phyloP scores from a whole-genome alignment of 164 flowering plant species.

The Vitis rotundifolia region DNA sequence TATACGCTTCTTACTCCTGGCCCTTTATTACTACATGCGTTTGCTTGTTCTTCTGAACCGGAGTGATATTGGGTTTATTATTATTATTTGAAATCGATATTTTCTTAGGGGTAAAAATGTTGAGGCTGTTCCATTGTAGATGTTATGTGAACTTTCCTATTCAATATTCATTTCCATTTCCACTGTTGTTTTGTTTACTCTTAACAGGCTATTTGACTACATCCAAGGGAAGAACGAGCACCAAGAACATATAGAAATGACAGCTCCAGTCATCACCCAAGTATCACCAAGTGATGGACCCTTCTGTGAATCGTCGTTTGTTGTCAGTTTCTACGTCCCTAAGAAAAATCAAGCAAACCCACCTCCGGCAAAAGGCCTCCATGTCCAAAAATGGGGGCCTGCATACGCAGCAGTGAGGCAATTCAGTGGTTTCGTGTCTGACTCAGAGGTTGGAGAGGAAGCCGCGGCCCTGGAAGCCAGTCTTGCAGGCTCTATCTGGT shows the following conservation, averaged over 20 bases:
- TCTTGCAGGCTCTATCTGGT: slow-evolving; percentile 60
- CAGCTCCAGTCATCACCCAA: slow-evolving; percentile 81
- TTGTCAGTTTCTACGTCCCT: slow-evolving; percentile 81
- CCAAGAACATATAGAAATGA: slow-evolving; percentile 71
- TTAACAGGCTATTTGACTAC: slow-evolving; percentile 69
- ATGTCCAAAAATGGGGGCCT: slow-evolving; percentile 59
- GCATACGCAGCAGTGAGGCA: slow-evolving; percentile 74
- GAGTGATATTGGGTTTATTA: no score
- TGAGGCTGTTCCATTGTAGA: no score
- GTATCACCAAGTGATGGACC: slow-evolving; percentile 87
- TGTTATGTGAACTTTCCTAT: not conserved
- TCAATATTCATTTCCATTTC: not conserved
- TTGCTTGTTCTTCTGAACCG: no score
- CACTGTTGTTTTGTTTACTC: not conserved
- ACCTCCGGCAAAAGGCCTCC: slow-evolving; percentile 73
- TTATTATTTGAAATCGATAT: no score
- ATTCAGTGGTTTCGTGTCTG: slow-evolving; percentile 71
- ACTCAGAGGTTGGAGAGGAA: slow-evolving; percentile 56
- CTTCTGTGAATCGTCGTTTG: slow-evolving; percentile 72
- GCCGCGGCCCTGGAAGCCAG: slow-evolving; percentile 68
- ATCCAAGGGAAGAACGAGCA: slow-evolving; percentile 83
- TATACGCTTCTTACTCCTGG: not conserved
- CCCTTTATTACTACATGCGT: not conserved
- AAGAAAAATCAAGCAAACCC: slow-evolving; percentile 67
- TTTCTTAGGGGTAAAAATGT: no score